Evolutionary conservation across 768 basidiomycete species (phyloP).

Genomic region (Tulasnella sp.): DNA sequence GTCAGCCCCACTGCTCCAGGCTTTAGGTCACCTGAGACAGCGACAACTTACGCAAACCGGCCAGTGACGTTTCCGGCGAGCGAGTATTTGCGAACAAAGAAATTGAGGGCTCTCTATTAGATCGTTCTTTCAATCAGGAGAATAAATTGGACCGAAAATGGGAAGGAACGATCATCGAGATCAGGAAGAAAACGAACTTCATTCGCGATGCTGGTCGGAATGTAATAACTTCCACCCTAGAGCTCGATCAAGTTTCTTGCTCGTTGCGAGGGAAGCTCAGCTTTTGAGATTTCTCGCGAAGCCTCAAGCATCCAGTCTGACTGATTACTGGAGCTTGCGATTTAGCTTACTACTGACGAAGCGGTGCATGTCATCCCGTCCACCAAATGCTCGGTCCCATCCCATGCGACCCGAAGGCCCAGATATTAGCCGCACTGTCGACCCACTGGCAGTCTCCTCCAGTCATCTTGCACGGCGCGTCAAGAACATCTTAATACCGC

Average conservation of each 20-base stretch:
- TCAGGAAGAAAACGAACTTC: constrained; percentile 26
- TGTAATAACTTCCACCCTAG: background rate
- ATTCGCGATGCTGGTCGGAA: background rate
- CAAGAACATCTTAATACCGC: constrained; percentile 56
- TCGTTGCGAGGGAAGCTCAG: background rate
- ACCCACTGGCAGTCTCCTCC: constrained; percentile 84
- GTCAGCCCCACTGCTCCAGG: background rate
- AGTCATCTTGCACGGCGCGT: constrained; percentile 48
- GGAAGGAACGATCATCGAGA: constrained; percentile 50
- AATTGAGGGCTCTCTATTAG: constrained; percentile 31
- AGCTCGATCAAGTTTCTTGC: background rate
- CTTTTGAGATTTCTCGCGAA: constrained; percentile 13
- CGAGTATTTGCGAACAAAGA: constrained; percentile 58
- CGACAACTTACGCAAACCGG: constrained; percentile 40
- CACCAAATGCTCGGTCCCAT: constrained; percentile 79
- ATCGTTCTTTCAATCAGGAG: constrained; percentile 14
- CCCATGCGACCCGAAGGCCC: constrained; percentile 86
- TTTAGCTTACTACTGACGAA: constrained; percentile 18
- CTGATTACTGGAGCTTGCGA: too few species aligned
- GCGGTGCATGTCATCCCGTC: constrained; percentile 37
- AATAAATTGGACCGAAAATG: background rate
- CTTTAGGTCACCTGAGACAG: background rate
- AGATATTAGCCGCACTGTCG: constrained; percentile 57
- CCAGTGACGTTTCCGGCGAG: constrained; percentile 54
- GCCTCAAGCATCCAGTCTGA: too few species aligned